phyloP scores from a whole-genome alignment of 352 stramenopile genomes.

The Globisporangium splendens region DNA sequence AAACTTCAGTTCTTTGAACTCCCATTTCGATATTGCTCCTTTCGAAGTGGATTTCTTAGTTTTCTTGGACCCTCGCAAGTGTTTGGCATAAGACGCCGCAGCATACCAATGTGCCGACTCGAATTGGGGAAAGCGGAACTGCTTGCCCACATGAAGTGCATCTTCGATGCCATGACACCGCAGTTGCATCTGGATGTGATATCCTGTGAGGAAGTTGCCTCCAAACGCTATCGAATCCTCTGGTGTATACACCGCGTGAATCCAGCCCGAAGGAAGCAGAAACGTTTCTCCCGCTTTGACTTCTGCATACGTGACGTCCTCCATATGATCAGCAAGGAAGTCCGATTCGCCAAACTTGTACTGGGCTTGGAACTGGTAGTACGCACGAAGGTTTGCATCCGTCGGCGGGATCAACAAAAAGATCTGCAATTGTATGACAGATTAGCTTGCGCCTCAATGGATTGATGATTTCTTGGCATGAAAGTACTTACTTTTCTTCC shows the following conservation, averaged over 20 bases:
- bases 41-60: constrained; percentile 1
- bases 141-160: constrained; percentile 17
- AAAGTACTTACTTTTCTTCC: constrained; percentile 26
- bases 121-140: constrained; percentile 36
- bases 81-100: constrained; percentile 23
- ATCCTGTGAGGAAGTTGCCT: constrained; percentile 37
- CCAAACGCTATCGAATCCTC: constrained; percentile 42
- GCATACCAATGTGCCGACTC: constrained; percentile 36
- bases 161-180: constrained; percentile 29
- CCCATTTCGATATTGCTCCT: constrained; percentile 20
- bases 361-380: constrained; percentile 21
- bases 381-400: constrained; percentile 24
- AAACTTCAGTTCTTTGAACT: constrained; percentile 16
- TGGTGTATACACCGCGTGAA: constrained; percentile 38
- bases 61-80: constrained; percentile 16
- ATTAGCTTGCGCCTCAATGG: too few relatives aligned
- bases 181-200: constrained; percentile 35
- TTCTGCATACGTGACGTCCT: constrained; percentile 26
- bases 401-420: constrained; percentile 42
- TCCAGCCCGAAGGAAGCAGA: constrained; percentile 42
- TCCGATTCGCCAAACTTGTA: constrained; percentile 21
- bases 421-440: constrained; percentile 14
- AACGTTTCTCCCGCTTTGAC: constrained; percentile 35
- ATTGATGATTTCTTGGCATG: too few relatives aligned
- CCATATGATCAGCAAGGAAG: constrained; percentile 24